Evolutionary conservation across 805 yeast genomes (phyloP).

Genomic region (Kazachstania taianensis): DNA sequence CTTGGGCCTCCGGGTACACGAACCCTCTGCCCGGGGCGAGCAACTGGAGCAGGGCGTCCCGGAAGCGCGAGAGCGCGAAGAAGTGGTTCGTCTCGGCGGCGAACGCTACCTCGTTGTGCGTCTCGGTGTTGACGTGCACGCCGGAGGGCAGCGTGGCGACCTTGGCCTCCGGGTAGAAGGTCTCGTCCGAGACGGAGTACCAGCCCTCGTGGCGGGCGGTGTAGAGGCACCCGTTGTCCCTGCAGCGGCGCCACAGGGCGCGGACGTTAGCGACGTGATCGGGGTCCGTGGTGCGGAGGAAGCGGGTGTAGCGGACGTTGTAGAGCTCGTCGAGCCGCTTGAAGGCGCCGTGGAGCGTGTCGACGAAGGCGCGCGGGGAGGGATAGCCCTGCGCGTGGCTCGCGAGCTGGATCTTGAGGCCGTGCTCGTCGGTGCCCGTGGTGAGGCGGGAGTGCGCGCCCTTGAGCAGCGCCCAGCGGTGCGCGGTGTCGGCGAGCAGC

Average conservation of each 20-base stretch:
- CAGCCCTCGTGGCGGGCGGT: conserved; percentile 84
- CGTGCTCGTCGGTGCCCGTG: conserved; percentile 97
- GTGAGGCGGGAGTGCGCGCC: conserved; percentile 38
- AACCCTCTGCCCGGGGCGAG: conserved; percentile 40
- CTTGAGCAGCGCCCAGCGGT: conserved; percentile 55
- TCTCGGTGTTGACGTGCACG: conserved; percentile 40
- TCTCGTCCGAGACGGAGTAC: conserved; percentile 92
- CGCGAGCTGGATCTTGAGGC: conserved; percentile 83
- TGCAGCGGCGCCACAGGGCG: conserved; percentile 57
- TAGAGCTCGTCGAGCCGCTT: conserved; percentile 48
- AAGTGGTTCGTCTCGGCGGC: conserved; percentile 82
- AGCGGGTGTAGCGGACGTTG: conserved; percentile 55
- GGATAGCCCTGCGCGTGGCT: conserved; percentile 45
- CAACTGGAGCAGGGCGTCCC: conserved; percentile 39
- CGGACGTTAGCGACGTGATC: conserved; percentile 65
- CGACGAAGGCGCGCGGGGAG: conserved; percentile 60
- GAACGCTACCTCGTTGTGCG: conserved; percentile 64
- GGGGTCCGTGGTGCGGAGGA: conserved; percentile 80
- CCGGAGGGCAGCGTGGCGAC: conserved; percentile 33
- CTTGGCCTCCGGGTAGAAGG: conserved; percentile 81
- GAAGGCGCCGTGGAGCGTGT: conserved; percentile 55
- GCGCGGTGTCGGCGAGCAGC: conserved; percentile 69
- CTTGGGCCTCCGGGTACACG: conserved; percentile 55
- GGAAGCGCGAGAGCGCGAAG: conserved; percentile 61
- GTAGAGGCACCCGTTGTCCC: conserved; percentile 56